Evolutionary conservation across 768 basidiomycete genomes (phyloP).

Genomic region (Amanita inopinata): DNA sequence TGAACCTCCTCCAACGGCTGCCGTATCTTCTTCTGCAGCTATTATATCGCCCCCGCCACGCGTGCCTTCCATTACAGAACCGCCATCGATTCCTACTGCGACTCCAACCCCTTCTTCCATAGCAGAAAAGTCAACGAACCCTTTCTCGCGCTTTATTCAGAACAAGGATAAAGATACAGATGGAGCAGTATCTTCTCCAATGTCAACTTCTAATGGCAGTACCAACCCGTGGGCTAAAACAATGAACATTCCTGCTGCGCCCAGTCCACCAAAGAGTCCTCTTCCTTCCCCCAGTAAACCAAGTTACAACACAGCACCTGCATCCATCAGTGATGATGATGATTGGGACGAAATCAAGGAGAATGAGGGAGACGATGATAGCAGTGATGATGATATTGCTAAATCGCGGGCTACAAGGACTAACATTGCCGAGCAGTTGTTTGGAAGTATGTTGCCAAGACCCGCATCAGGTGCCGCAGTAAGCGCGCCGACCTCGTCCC

Average conservation of each 20-base stretch:
- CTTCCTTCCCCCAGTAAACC: conserved; percentile 45
- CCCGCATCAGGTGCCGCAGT: conserved; percentile 46
- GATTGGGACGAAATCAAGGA: conserved; percentile 86
- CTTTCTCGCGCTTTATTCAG: conserved; percentile 67
- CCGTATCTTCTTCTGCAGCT: conserved; percentile 21
- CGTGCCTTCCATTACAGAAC: conserved; percentile 22
- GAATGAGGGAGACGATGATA: conserved; percentile 55
- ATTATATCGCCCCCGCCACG: conserved; percentile 24
- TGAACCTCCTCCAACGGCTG: conserved; percentile 26
- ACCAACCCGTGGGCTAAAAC: conserved; percentile 64
- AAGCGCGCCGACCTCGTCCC: conserved; percentile 33
- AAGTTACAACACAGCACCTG: conserved; percentile 53
- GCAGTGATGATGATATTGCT: conserved; percentile 73
- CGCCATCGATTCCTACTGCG: conserved; percentile 20
- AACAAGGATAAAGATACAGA: conserved; percentile 36
- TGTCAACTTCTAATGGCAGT: conserved; percentile 26
- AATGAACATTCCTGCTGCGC: conserved; percentile 25
- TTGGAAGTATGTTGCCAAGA: conserved; percentile 61
- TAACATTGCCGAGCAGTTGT: conserved; percentile 71
- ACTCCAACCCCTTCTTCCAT: conserved; percentile 20
- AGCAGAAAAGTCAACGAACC: conserved; percentile 59
- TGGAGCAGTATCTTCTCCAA: conserved; percentile 22
- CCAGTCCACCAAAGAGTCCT: conserved; percentile 41
- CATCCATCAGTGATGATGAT: conserved; percentile 39
- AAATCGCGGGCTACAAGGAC: conserved; percentile 52